Evolutionary conservation across 2,329 filamentous ascomycete species (phyloP), one percentile per base, ranked within the genome.

Genomic region (Xylaria sp.): DNA sequence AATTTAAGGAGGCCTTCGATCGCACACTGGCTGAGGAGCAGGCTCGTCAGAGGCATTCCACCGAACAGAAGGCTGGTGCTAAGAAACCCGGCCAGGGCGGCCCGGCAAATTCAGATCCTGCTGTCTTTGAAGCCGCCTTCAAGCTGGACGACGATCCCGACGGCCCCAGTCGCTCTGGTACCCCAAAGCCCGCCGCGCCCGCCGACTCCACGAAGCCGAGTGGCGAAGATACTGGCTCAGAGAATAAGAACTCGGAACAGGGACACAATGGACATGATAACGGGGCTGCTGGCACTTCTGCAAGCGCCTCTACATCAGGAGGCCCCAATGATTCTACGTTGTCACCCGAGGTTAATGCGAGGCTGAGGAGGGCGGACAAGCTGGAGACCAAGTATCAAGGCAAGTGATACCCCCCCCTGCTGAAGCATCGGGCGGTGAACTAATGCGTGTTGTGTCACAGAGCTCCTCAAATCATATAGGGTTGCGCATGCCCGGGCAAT

Each of bases 11-110:
- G 76, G 92, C 92, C 69, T 94, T 97, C 80, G 93, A 97, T 80
- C 90, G 90, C 76, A 91, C 91, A 76, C 96, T 98, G 77, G 92
- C 94, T 76, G 94, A 97, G 83, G 94, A 98, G 82, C 93, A 97
- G 82, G 92, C 93, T 67, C 91, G 93, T 67, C 92, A 94, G 78
- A 88, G 88, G 77, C 81, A 84, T 60, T 75, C 82, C 50, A 76
- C 84, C 71, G 79, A 84, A 5, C 83, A 84, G 62, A 81, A 86
- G 75, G 76, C 80, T 73, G 81, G 81, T 50, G 55, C 79, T 1
- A 86, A 84, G 76, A 85, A 84, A 69, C 75, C 78, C 8, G 79
- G 75, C 69, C 80, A 82, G 57, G 81, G 81, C 73, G 72, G 73
- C 15, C 72, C 74, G 31, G 73, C 83, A 2, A 89, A 91, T 50